Conservation (phyloP, 2,329 filamentous ascomycete species). For the Bipolaris cookei region DNA sequence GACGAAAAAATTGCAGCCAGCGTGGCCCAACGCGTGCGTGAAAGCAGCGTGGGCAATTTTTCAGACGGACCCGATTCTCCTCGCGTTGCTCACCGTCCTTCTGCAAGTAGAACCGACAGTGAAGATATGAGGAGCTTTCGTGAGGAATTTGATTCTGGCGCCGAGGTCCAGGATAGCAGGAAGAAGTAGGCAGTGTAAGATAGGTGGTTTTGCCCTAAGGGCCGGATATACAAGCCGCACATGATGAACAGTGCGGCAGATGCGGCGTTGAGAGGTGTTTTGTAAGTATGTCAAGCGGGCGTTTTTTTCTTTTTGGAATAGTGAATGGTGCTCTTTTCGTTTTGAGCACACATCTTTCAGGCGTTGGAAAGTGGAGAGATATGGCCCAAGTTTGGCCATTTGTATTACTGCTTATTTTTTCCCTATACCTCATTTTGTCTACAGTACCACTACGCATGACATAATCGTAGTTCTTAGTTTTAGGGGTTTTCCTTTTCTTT, state of each 20-base stretch:
- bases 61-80: constrained; percentile 27
- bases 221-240: not conserved
- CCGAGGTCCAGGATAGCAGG: constrained; percentile 17
- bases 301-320: constrained; percentile 3
- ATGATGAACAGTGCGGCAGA: constrained; percentile 5
- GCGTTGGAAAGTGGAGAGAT: constrained; percentile 3
- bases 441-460: constrained; percentile 5
- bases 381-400: constrained; percentile 1
- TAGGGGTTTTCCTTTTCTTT: not conserved
- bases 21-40: constrained; percentile 45
- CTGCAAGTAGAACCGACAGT: constrained; percentile 13
- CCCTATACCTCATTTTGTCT: not conserved
- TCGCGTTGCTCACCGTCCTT: constrained; percentile 12
- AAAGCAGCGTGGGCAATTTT: constrained; percentile 42
- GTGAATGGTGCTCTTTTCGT: constrained; percentile 1
- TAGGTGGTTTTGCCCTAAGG: not conserved
- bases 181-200: constrained; percentile 17
- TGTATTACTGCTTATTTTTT: constrained; percentile 2
- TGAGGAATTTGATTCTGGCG: constrained; percentile 11
- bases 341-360: not conserved
- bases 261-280: constrained; percentile 5
- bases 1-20: constrained; percentile 69
- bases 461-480: constrained; percentile 18
- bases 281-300: not conserved
- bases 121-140: constrained; percentile 2